These are phyloP conservation scores for Zymoseptoria pseudotritici DNA, from an alignment of 2,329 filamentous ascomycete species.

Conservation along the genomic window DNA sequence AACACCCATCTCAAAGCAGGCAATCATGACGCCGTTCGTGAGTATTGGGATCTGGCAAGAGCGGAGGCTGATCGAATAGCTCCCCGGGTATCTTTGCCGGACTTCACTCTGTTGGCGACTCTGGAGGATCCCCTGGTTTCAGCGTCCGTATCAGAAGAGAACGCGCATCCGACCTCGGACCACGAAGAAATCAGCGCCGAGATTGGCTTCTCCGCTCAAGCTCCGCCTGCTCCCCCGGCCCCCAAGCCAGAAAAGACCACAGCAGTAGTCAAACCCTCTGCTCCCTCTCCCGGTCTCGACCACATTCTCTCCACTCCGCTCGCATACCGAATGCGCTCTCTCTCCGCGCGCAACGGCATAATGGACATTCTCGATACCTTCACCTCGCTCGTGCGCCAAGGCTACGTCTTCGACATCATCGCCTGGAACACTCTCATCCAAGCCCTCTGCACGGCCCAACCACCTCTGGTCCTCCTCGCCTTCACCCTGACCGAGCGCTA, in stretches of 20 bases:
- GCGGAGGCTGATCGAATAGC: conserved; percentile 40
- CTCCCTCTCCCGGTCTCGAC: conserved; percentile 9
- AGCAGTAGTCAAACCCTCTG: background rate
- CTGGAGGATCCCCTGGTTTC: background rate
- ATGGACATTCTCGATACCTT: conserved; percentile 38
- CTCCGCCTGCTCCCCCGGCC: background rate
- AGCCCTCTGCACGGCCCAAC: conserved; percentile 50
- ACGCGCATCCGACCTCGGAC: background rate
- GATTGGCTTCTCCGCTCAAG: conserved; percentile 8
- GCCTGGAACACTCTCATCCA: conserved; percentile 72
- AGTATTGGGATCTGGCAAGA: conserved; percentile 60
- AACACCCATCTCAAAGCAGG: conserved; percentile 51
- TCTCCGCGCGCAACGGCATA: conserved; percentile 45
- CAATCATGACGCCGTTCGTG: conserved; percentile 53
- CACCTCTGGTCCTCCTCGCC: conserved; percentile 52
- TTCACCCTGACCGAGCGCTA: conserved; percentile 67
- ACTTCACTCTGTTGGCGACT: conserved; percentile 5
- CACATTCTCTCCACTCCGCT: conserved; percentile 42
- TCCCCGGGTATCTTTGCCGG: conserved; percentile 11
- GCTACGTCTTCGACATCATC: conserved; percentile 65
- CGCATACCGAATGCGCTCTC: conserved; percentile 45
- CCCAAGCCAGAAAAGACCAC: background rate
- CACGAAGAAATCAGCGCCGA: conserved; percentile 4
- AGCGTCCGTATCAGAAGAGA: background rate
- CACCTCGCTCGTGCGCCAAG: conserved; percentile 51